Evolutionary conservation across 2,329 filamentous ascomycete species (phyloP).

Genomic region (Ophiostoma novo-ulmi): DNA sequence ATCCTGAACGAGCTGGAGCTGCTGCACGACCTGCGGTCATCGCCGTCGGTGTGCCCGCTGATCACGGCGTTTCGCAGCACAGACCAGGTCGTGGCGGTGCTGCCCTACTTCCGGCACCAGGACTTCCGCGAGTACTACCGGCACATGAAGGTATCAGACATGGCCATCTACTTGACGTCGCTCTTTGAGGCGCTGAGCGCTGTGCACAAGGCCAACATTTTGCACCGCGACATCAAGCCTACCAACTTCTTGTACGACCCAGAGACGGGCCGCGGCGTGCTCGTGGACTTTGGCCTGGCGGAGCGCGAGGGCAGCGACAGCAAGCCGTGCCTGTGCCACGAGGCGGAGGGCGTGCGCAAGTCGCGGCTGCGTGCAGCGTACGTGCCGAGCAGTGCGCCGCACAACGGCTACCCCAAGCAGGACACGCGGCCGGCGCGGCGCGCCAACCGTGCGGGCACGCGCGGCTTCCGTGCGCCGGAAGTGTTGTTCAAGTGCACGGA

Average conservation of each 20-base stretch:
- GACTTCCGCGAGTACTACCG: slow-evolving; percentile 96
- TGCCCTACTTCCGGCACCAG: slow-evolving; percentile 92
- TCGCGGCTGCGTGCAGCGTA: slow-evolving; percentile 54
- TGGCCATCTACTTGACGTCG: slow-evolving; percentile 82
- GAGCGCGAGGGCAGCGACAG: slow-evolving; percentile 74
- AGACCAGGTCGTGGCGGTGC: slow-evolving; percentile 89
- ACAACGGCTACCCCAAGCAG: slow-evolving; percentile 75
- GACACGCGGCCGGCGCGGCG: slow-evolving; percentile 82
- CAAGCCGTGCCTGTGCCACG: slow-evolving; percentile 77
- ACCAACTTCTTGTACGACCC: slow-evolving; percentile 97
- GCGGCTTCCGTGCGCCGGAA: slow-evolving; percentile 93
- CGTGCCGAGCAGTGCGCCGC: slow-evolving; percentile 40
- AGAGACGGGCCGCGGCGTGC: slow-evolving; percentile 70
- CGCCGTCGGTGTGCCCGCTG: slow-evolving; percentile 81
- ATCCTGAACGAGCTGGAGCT: slow-evolving; percentile 96
- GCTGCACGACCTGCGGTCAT: slow-evolving; percentile 78
- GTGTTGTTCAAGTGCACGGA: slow-evolving; percentile 96
- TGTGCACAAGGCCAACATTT: slow-evolving; percentile 77
- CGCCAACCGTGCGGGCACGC: slow-evolving; percentile 89
- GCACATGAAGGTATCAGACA: slow-evolving; percentile 78
- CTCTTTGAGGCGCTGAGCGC: slow-evolving; percentile 79
- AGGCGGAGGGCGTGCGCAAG: slow-evolving; percentile 58
- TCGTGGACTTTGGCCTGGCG: slow-evolving; percentile 98
- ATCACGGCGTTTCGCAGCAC: slow-evolving; percentile 95
- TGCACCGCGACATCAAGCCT: slow-evolving; percentile 94